These are phyloP conservation scores for Lipomyces sp. DNA, from an alignment of 805 yeast species.

Conservation along the genomic window DNA sequence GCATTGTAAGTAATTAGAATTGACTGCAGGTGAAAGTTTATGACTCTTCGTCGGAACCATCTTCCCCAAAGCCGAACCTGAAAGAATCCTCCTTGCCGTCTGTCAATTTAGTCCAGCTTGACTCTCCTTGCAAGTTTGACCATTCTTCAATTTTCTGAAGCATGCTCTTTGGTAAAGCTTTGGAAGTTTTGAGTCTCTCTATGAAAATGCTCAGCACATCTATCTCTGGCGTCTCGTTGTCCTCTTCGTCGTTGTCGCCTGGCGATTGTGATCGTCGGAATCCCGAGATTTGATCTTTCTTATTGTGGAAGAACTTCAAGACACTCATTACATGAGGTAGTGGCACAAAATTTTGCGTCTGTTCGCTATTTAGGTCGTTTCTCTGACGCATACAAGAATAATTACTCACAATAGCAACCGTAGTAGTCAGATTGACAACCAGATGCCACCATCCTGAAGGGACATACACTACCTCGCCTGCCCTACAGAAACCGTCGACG, in stretches of 20 bases:
- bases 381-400: neutral
- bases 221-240: conserved; percentile 44
- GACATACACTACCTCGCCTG: conserved; percentile 85
- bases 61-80: conserved; percentile 44
- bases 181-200: conserved; percentile 42
- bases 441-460: conserved; percentile 99
- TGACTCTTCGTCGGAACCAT: neutral
- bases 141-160: conserved; percentile 36
- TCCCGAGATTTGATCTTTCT: conserved; percentile 76
- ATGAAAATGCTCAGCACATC: conserved; percentile 48
- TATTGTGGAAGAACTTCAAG: conserved; percentile 67
- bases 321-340: conserved; percentile 60
- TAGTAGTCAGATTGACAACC: conserved; percentile 78
- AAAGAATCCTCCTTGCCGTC: conserved; percentile 45
- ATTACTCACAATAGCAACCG: conserved; percentile 62
- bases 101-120: conserved; percentile 57
- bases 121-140: conserved; percentile 45
- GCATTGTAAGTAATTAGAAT: neutral
- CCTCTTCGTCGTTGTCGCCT: conserved; percentile 46
- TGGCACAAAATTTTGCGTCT: conserved; percentile 87
- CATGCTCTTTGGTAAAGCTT: conserved; percentile 38
- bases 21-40: neutral
- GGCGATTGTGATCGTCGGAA: conserved; percentile 47
- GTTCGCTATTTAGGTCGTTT: neutral
- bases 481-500: conserved; percentile 71